Evolutionary conservation across 108 stramenopile genomes (phyloP), one percentile per base, ranked within the genome.

Genomic region (Skeletonema menzelii): DNA sequence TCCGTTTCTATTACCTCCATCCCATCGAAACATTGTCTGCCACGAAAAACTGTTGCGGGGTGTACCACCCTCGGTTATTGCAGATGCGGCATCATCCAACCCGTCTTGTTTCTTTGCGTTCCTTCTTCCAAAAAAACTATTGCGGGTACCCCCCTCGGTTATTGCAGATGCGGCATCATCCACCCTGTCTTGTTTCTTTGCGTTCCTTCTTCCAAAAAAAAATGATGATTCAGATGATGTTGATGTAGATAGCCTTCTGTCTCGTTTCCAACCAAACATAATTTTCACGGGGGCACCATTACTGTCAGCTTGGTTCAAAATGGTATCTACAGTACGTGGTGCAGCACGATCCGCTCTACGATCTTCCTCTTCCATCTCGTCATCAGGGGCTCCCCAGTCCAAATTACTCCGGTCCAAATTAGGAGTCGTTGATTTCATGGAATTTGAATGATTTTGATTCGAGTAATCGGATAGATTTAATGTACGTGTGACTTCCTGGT

Each of bases 201-300:
- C 7, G 6, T 42, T 19, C 7, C 22, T 53, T 22, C 49, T 20
- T 53, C 49, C 49, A 53, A 53, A 53, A 42, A 42, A 42, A 3
- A 15, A 42, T 15, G 38, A 22, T 49, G 26, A 26, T 13, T 42
- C 24, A 15, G 24, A 14, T 13, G 11, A 14, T 28, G 24, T 65
- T 12, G 46, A n/a, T 5, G 42, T 27, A 47, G 6, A 4, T 14
- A 26, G 2, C 27, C 17, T 40, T 26, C 10, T 14, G 49, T 42
- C 64, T 46, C 46, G 27, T 42, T 65, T 12, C 64, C 64, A 65
- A 32, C 49, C 47, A 55, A 67, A 67, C 5, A 67, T 55, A 31
- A 53, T 53, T 20, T 44, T 42, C 4, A 67, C 5, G 0, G 65
- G 49, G 6, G 47, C 19, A 53, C 2, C 46, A 47, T 15, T 15